Evolutionary conservation across 2,329 filamentous ascomycete species (phyloP).

Genomic region (Ascosphaera apis): DNA sequence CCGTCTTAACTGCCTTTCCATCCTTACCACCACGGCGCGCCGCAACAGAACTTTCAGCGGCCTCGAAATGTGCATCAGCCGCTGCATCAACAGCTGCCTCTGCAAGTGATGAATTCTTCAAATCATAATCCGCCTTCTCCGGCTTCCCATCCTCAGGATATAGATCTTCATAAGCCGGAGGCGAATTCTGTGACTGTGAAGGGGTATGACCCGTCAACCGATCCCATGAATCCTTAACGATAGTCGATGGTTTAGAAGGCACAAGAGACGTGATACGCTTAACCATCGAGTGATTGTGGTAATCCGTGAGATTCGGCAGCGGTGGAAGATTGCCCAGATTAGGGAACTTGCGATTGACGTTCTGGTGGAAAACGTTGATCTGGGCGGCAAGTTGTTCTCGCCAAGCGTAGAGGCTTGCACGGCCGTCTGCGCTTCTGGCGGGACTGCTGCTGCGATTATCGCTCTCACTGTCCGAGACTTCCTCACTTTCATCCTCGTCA

Average conservation of each 20-base stretch:
- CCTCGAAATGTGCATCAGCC: constrained; percentile 22
- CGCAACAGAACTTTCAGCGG: constrained; percentile 7
- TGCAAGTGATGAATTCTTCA: constrained; percentile 21
- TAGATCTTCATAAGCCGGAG: constrained; percentile 59
- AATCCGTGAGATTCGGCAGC: constrained; percentile 43
- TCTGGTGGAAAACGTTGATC: constrained; percentile 54
- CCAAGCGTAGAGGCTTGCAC: constrained; percentile 42
- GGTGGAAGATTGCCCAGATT: constrained; percentile 35
- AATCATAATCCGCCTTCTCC: constrained; percentile 15
- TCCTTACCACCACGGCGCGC: constrained; percentile 4
- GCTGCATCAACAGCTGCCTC: constrained; percentile 22
- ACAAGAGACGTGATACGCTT: constrained; percentile 50
- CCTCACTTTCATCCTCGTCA: constrained; percentile 11
- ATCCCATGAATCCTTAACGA: constrained; percentile 33
- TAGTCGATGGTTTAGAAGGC: constrained; percentile 33
- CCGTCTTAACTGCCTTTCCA: constrained; percentile 8
- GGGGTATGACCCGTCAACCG: constrained; percentile 26
- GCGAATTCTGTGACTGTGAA: constrained; percentile 18
- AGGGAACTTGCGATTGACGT: constrained; percentile 41
- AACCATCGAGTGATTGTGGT: constrained; percentile 50
- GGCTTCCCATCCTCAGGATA: constrained; percentile 31
- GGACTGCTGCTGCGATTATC: constrained; percentile 22
- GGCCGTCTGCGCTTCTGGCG: constrained; percentile 9
- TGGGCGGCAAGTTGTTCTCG: constrained; percentile 52
- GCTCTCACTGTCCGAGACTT: constrained; percentile 10